Evolutionary conservation across 768 basidiomycete genomes (phyloP).

Genomic region (Daedalea quercina): DNA sequence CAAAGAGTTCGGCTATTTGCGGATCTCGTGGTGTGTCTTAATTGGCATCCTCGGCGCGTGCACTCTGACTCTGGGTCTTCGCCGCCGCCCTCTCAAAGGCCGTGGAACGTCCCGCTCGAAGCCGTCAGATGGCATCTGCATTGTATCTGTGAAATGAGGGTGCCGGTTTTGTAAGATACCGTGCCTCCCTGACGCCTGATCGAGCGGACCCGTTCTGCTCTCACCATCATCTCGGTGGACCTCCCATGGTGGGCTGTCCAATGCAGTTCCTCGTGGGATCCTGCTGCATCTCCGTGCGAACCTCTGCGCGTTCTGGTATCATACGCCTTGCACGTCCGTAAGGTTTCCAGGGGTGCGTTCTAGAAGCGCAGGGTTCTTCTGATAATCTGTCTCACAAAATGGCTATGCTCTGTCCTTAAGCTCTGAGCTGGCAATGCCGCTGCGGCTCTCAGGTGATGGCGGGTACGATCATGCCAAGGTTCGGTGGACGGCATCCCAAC

Average conservation of each 20-base stretch:
- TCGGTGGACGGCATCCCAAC: too few species aligned
- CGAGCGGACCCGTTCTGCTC: background rate
- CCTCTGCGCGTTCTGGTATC: background rate
- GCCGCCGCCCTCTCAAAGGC: background rate
- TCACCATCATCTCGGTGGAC: background rate
- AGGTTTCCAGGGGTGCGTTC: background rate
- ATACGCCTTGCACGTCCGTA: background rate
- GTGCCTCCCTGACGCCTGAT: background rate
- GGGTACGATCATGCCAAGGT: background rate
- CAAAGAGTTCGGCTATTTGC: too few species aligned
- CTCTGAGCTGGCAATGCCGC: background rate
- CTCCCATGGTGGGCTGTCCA: background rate
- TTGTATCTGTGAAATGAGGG: background rate
- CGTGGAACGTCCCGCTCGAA: background rate
- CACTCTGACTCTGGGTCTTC: background rate
- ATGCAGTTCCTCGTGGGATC: background rate
- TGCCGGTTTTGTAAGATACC: background rate
- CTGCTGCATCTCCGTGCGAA: constrained; percentile 3
- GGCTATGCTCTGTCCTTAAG: background rate
- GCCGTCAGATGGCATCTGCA: too few species aligned
- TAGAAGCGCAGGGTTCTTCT: constrained; percentile 2
- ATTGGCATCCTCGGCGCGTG: too few species aligned
- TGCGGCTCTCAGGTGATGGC: background rate
- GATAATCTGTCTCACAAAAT: background rate
- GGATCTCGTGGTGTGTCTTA: too few species aligned